Evolutionary conservation across 768 basidiomycete genomes (phyloP), one percentile per base, ranked within the genome.

Genomic region (Cantharellus anzutake): DNA sequence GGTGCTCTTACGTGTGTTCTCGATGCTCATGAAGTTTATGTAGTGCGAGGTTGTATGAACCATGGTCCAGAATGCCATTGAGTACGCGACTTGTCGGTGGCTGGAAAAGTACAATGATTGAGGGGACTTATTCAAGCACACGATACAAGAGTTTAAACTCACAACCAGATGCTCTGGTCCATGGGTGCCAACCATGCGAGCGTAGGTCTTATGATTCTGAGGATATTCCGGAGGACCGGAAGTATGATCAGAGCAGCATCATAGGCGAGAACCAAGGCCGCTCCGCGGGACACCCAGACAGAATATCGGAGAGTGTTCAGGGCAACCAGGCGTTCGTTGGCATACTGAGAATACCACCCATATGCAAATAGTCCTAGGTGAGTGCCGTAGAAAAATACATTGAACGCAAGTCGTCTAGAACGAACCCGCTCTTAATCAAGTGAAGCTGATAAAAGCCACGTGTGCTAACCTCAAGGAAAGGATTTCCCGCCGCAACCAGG

Each of bases 331-430:
- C 35, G 7, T 7, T 11, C 52, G 35, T 37, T 55, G 16, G 56
- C 14, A 14, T 40, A 16, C 37, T 57, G 56, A 68, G 78, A 80
- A 68, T 81, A 76, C 88, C 92, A 96, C n/a, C 92, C 92, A 69
- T 88, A 84, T 0, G 72, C 81, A 66, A 93, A 92, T 67, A 88
- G 68, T 63, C 69, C 72, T 56, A 88, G 59, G 61, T 96, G 92
- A 0, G 78, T 67, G 52, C 87, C 82, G 65, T 92, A 89, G 72
- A 89, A 94, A 51, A 88, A 65, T 65, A 66, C 41, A 42, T 66
- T 65, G 56, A 66, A 65, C 20, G 20, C 20, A 29, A 29, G 20
- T 29, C 20, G 20, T 29, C 20, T 29, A 29, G 20, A 29, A 29
- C 20, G 20, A 29, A 29, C 20, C 20, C 20, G 20, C 20, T 29